Conservation (phyloP, 495 filamentous ascomycete species). For the Annulohypoxylon stygium region DNA sequence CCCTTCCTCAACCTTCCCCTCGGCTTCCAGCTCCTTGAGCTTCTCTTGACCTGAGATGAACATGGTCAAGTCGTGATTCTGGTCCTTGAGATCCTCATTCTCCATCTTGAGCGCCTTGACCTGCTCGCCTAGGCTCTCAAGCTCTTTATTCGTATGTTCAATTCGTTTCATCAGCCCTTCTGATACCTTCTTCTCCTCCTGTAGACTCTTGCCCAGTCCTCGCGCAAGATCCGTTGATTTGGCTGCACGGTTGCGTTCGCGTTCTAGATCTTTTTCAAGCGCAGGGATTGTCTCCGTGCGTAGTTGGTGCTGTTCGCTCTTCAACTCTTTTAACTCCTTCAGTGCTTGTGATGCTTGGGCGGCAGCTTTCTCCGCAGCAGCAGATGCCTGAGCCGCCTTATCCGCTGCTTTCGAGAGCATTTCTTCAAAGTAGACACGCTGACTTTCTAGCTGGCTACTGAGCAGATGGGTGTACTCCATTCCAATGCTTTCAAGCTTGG, state of each 20-base stretch:
- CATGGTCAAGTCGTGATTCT: slow-evolving; percentile 91
- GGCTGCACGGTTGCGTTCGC: slow-evolving; percentile 74
- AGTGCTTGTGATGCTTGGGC: slow-evolving; percentile 65
- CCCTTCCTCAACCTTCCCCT: slow-evolving; percentile 70
- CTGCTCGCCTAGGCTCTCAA: slow-evolving; percentile 66
- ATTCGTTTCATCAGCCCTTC: slow-evolving; percentile 83
- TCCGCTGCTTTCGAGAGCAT: slow-evolving; percentile 91
- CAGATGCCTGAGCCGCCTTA: slow-evolving; percentile 82
- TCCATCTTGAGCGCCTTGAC: slow-evolving; percentile 67
- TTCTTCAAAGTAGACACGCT: slow-evolving; percentile 94
- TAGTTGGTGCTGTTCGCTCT: slow-evolving; percentile 68
- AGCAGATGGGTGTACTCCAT: slow-evolving; percentile 95
- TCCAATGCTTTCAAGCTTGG: slow-evolving; percentile 92
- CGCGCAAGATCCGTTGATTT: slow-evolving; percentile 82
- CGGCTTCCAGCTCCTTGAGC: slow-evolving; percentile 74
- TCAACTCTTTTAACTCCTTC: slow-evolving; percentile 63
- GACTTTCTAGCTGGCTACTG: slow-evolving; percentile 89
- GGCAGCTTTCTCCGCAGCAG: slow-evolving; percentile 73
- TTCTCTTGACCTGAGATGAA: slow-evolving; percentile 88
- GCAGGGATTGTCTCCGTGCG: slow-evolving; percentile 69
- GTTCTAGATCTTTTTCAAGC: slow-evolving; percentile 77
- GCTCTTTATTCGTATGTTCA: slow-evolving; percentile 71
- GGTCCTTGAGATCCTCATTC: slow-evolving; percentile 77
- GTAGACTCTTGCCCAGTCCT: slow-evolving; percentile 78
- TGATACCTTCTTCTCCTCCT: slow-evolving; percentile 89